Base-by-base conservation (phyloP, 1,284 basidiomycete genomes). In the Ustilago hordei region DNA sequence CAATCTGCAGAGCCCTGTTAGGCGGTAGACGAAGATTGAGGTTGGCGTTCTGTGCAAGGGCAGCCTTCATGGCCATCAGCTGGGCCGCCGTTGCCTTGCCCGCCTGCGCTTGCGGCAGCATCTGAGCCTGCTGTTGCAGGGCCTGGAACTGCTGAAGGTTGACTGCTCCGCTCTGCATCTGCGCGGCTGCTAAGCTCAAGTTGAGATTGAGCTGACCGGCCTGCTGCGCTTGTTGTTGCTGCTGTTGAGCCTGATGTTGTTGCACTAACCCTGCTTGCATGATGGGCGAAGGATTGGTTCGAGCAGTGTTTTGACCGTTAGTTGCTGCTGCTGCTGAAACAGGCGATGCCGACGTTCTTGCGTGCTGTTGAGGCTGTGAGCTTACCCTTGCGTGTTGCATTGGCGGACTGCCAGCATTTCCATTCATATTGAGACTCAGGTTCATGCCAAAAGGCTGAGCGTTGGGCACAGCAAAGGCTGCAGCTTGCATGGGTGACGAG, bases 41-140 rank as follows among this genome's bases (percentile, higher is more conserved):
- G 32, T 78, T 78, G 50, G 70, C 65, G n/a, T 80, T 76, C 59
- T 75, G 69, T 23, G 76, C 73, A 41, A 81, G 43, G 11, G 76
- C 79, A 17, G 79, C 75, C 66, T 81, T 81, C 75, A 81, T 81
- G 7, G 79, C 79, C 68, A 79, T 75, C 39, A 81, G 59, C 65
- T 81, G 79, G n/a, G 77, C 77, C 9, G 69, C 56, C n/a, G 41
- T 62, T 12, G 61, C 55, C 38, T 75, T 75, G 38, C 61, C 64
- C 59, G 59, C 61, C 32, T 76, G 74, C 0, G 47, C 66, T 45
- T 71, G 69, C 34, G 70, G 73, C 64, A 65, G 56, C 61, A 65
- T 70, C 65, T 76, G 74, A 59, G 62, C 71, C 62, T 74, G 71
- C 54, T 71, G 75, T 54, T 78, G 70, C 41, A 74, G 60, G 56